Conservation (phyloP, 352 stramenopile genomes). For the Phytophthora sansomeana region DNA sequence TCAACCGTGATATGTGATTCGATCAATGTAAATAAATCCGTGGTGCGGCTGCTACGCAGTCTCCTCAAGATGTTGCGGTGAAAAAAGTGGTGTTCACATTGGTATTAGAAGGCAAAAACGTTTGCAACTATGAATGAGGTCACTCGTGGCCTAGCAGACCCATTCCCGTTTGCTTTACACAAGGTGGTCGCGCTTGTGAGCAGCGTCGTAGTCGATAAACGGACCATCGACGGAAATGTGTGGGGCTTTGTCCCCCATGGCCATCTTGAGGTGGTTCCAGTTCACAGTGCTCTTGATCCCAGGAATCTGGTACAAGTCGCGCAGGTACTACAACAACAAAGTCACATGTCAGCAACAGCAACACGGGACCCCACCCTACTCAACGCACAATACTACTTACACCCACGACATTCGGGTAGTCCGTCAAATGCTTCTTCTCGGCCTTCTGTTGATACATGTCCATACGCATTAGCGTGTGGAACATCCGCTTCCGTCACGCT, state of each 20-base stretch:
- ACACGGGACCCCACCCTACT: not conserved
- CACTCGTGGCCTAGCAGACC: too few species aligned
- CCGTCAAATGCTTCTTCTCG: slow-evolving; percentile 48
- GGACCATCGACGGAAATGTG: slow-evolving; percentile 76
- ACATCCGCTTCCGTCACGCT: slow-evolving; percentile 56
- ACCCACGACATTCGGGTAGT: slow-evolving; percentile 58
- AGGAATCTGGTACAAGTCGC: slow-evolving; percentile 83
- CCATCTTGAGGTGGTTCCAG: slow-evolving; percentile 90
- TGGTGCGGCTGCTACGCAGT: too few species aligned
- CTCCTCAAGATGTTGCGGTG: too few species aligned
- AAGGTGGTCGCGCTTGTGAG: slow-evolving; percentile 37
- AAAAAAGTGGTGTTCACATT: too few species aligned
- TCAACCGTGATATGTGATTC: too few species aligned
- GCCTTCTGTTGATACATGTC: slow-evolving; percentile 36
- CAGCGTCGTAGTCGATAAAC: slow-evolving; percentile 36
- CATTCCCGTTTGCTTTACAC: too few species aligned
- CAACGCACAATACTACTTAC: slow-evolving; percentile 15
- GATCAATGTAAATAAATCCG: too few species aligned
- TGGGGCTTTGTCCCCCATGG: slow-evolving; percentile 81
- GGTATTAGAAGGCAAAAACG: too few species aligned
- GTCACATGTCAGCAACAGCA: not conserved
- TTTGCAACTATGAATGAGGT: too few species aligned
- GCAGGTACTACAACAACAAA: slow-evolving; percentile 42
- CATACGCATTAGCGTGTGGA: slow-evolving; percentile 46
- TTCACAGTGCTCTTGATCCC: slow-evolving; percentile 71